Evolutionary conservation across 345 rosid genomes (phyloP).

Genomic region (Populus nigra): DNA sequence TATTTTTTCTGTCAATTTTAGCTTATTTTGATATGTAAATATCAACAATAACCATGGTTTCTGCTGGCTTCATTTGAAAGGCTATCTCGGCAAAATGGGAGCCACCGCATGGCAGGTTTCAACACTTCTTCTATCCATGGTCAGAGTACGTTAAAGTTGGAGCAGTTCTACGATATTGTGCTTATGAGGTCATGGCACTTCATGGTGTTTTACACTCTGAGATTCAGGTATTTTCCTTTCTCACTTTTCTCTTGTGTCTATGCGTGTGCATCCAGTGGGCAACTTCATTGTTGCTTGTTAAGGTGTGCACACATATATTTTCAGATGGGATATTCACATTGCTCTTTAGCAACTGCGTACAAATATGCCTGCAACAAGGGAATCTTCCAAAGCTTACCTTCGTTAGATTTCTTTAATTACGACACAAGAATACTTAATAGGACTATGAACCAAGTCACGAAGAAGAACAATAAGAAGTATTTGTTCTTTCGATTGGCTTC

Average conservation of each 20-base stretch:
- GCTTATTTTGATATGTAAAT: not conserved
- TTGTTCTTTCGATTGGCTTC: constrained; percentile 23
- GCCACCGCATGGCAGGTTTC: constrained; percentile 67
- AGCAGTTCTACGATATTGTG: constrained; percentile 51
- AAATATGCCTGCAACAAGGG: constrained; percentile 12
- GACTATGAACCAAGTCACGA: not conserved
- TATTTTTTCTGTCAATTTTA: not conserved
- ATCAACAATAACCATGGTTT: constrained; percentile 6
- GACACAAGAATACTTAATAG: constrained; percentile 14
- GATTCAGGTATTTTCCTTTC: constrained; percentile 46
- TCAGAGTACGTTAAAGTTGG: constrained; percentile 70
- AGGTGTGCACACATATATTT: not conserved
- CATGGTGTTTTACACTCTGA: constrained; percentile 70
- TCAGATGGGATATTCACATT: constrained; percentile 32
- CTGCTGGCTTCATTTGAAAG: constrained; percentile 25
- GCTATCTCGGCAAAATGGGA: constrained; percentile 69
- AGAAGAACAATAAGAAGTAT: constrained; percentile 16
- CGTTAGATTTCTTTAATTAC: constrained; percentile 5
- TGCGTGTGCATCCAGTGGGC: constrained; percentile 7
- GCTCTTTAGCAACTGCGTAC: constrained; percentile 4
- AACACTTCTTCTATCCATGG: constrained; percentile 66
- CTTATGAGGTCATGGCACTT: constrained; percentile 71
- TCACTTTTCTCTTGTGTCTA: not conserved
- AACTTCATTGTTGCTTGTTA: not conserved
- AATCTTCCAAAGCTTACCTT: constrained; percentile 2